phyloP scores from a whole-genome alignment of 768 basidiomycete species.

The Boletus reticuloceps region DNA sequence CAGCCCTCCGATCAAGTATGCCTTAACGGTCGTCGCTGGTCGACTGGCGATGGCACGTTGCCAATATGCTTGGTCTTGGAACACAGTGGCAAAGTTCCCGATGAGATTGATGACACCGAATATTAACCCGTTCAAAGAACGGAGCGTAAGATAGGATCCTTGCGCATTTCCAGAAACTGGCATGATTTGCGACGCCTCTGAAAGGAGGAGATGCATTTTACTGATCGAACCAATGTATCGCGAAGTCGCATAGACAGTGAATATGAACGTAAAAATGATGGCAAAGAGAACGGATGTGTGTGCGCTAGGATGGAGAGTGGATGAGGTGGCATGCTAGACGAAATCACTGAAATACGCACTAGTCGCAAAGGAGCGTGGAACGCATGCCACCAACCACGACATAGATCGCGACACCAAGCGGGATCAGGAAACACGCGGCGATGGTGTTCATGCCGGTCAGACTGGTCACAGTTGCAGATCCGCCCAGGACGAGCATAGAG shows the following conservation, averaged over 20 bases:
- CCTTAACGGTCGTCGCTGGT: constrained; percentile 85
- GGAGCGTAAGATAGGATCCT: constrained; percentile 83
- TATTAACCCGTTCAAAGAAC: constrained; percentile 72
- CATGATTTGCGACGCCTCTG: constrained; percentile 39
- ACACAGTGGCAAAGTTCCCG: constrained; percentile 74
- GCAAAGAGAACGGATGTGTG: no score
- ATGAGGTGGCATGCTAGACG: neutral
- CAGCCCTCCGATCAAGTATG: constrained; percentile 84
- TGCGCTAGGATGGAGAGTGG: neutral
- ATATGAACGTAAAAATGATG: no score
- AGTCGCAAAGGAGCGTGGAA: constrained; percentile 82
- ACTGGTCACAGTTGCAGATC: constrained; percentile 83
- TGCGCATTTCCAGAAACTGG: constrained; percentile 82
- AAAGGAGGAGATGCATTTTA: no score
- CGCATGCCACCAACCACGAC: constrained; percentile 87
- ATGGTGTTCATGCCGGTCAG: constrained; percentile 89
- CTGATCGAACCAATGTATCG: no score
- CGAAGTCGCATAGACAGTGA: no score
- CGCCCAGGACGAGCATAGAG: constrained; percentile 76
- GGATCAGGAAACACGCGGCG: constrained; percentile 90
- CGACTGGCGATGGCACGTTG: constrained; percentile 87
- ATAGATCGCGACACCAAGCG: constrained; percentile 84
- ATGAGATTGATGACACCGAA: constrained; percentile 88
- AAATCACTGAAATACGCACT: constrained; percentile 45
- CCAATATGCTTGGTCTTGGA: constrained; percentile 81